Percentiles rank a stretch among this genome's conserved stretches.
These are phyloP conservation scores for Trichoderma sp. DNA, from an alignment of 2,329 filamentous ascomycete genomes.

Conservation along the genomic window DNA sequence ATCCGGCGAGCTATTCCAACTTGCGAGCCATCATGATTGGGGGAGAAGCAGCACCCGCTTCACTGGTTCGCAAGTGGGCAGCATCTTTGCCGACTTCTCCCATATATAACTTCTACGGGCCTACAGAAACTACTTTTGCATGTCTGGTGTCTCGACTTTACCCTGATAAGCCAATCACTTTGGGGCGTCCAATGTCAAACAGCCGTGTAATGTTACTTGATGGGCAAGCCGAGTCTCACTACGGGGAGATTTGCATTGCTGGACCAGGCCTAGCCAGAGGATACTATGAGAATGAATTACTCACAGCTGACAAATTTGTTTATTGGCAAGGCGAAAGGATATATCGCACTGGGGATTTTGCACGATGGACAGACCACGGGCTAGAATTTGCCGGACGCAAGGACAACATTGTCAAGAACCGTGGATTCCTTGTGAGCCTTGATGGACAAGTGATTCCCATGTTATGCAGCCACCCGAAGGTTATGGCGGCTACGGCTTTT, in stretches of 20 bases:
- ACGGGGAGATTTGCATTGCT: not conserved
- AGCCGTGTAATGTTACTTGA: not conserved
- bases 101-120: not conserved
- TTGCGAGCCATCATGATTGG: not conserved
- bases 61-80: constrained; percentile 1
- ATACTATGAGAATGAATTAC: not conserved
- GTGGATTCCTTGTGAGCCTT: not conserved
- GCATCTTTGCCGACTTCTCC: not conserved
- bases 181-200: not conserved
- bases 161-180: not conserved
- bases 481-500: not conserved
- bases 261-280: not conserved
- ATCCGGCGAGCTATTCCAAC: not conserved
- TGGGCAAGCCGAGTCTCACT: not conserved
- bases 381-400: not conserved
- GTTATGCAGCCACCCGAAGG: not conserved
- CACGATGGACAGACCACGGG: not conserved
- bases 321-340: not conserved
- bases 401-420: not conserved
- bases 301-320: not conserved
- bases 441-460: not conserved
- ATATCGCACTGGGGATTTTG: not conserved
- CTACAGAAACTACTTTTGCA: constrained; percentile 1
- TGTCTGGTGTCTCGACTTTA: not conserved
- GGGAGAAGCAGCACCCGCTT: not conserved